These are phyloP conservation scores for Coemansia sp. DNA, from an alignment of 192 early-diverging fungal genomes.

Conservation along the genomic window DNA sequence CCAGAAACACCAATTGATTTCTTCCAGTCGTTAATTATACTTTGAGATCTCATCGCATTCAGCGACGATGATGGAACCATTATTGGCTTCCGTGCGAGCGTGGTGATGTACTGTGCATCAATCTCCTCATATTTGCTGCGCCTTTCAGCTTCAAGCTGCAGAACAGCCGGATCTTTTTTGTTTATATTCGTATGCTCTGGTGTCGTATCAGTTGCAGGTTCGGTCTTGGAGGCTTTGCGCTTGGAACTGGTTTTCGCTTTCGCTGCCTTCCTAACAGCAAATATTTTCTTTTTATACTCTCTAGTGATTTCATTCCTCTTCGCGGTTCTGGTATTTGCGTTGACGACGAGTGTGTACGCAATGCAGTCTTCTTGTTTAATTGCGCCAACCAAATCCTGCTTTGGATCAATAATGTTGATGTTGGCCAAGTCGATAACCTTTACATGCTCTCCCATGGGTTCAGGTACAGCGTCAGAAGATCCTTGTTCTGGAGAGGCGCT, in stretches of 20 bases:
- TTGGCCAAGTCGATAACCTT: conserved; percentile 19
- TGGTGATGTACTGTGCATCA: conserved; percentile 15
- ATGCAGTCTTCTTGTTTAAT: conserved; percentile 41
- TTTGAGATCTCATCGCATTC: not conserved
- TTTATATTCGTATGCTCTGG: not conserved
- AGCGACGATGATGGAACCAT: not conserved
- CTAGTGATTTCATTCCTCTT: not conserved
- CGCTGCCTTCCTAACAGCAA: not conserved
- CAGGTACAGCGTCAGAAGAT: not conserved
- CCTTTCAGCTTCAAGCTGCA: conserved; percentile 30
- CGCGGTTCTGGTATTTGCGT: not conserved
- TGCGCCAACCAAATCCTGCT: conserved; percentile 28
- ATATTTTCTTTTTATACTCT: not conserved
- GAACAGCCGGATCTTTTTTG: conserved; percentile 16
- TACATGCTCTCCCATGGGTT: not conserved
- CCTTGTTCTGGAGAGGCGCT: not conserved
- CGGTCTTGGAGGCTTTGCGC: not conserved
- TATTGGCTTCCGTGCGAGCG: conserved; percentile 14
- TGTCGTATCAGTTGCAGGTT: not conserved
- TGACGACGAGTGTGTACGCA: conserved; percentile 30
- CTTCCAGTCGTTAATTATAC: conserved; percentile 12
- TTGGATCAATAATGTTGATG: conserved; percentile 35
- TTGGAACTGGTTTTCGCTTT: conserved; percentile 2
- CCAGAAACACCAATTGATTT: conserved; percentile 23
- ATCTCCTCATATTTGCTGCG: conserved; percentile 43